Evolutionary conservation across 1,139 yeast species (phyloP), one percentile per base, ranked within the genome.

Genomic region (Geotrichum phurueaensis): DNA sequence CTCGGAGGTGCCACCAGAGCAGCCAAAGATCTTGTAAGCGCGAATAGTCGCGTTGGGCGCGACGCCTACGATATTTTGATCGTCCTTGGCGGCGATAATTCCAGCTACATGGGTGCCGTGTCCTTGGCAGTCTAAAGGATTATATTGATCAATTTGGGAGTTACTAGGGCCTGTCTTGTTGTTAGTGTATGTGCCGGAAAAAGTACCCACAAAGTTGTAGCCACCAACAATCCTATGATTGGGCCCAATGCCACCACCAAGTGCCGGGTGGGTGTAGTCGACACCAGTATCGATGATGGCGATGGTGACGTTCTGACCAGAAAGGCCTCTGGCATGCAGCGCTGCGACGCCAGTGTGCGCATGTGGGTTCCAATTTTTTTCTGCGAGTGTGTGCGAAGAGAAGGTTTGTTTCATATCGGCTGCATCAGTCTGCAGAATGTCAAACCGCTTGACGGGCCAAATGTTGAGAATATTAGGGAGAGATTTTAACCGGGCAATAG

Each of bases 81-180:
- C 81, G 0, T 85, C 51, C 13, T 57, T 61, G 39, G 66, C 69
- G 15, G 63, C 86, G 33, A 83, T 77, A 12, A 83, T 67, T 0
- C 87, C 87, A 0, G 86, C 86, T 3, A 83, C 87, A 67, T 83
- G 86, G 1, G 87, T 83, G 2, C 87, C 87, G 66, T 83, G 87
- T 0, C 87, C 87, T 64, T 57, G 59, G 53, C 64, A 59, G 56
- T 67, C 69, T 33, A 45, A 57, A 20, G 66, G 65, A 25, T 65
- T 62, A 31, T 51, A 55, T 27, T 27, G 31, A 27, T 27, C 31
- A 27, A 27, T 27, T 27, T 27, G 31, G 31, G 31, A 27, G 31
- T 27, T 27, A 23, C 57, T 54, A n/a, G 64, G 63, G n/a, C 22
- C 7, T n/a, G 45, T 43, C 4, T 48, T 53, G 23, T 1, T 56